These are phyloP conservation scores for Geotrichum klebahnii DNA, from an alignment of 1,139 yeast genomes.

Conservation along the genomic window DNA sequence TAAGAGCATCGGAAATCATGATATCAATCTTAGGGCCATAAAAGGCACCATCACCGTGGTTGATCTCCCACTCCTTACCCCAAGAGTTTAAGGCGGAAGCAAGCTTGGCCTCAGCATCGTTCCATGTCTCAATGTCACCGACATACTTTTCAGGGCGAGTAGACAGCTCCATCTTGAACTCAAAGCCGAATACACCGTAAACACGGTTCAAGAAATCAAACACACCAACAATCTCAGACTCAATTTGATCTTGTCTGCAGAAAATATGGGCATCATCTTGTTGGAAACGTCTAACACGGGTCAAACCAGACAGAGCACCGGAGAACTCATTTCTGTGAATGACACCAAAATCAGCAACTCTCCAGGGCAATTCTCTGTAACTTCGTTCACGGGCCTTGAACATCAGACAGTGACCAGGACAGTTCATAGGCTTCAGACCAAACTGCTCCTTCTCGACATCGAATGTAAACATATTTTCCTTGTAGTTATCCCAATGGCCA, in stretches of 20 bases:
- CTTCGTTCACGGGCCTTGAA: slow-evolving; percentile 86
- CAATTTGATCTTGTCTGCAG: slow-evolving; percentile 87
- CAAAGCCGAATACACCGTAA: slow-evolving; percentile 82
- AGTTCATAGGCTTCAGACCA: slow-evolving; percentile 96
- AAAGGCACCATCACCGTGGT: slow-evolving; percentile 97
- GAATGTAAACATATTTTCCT: slow-evolving; percentile 94
- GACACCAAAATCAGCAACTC: slow-evolving; percentile 95
- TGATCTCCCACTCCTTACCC: slow-evolving; percentile 82
- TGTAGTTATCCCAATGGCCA: slow-evolving; percentile 97
- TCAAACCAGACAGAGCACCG: slow-evolving; percentile 84
- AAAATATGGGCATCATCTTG: slow-evolving; percentile 98
- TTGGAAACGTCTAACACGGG: slow-evolving; percentile 95
- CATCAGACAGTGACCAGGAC: slow-evolving; percentile 95
- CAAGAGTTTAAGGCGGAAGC: slow-evolving; percentile 70
- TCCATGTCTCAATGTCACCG: slow-evolving; percentile 85
- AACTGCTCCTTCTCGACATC: slow-evolving; percentile 83
- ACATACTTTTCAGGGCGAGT: slow-evolving; percentile 92
- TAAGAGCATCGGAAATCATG: slow-evolving; percentile 83
- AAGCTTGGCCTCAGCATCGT: slow-evolving; percentile 74
- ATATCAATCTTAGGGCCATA: slow-evolving; percentile 98
- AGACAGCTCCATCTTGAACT: slow-evolving; percentile 82
- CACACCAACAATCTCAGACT: slow-evolving; percentile 69
- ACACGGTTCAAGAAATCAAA: slow-evolving; percentile 75
- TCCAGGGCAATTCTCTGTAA: slow-evolving; percentile 90
- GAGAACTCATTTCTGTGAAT: slow-evolving; percentile 93